phyloP scores from a whole-genome alignment of 495 filamentous ascomycete genomes.

The Tuber umbilicatum region DNA sequence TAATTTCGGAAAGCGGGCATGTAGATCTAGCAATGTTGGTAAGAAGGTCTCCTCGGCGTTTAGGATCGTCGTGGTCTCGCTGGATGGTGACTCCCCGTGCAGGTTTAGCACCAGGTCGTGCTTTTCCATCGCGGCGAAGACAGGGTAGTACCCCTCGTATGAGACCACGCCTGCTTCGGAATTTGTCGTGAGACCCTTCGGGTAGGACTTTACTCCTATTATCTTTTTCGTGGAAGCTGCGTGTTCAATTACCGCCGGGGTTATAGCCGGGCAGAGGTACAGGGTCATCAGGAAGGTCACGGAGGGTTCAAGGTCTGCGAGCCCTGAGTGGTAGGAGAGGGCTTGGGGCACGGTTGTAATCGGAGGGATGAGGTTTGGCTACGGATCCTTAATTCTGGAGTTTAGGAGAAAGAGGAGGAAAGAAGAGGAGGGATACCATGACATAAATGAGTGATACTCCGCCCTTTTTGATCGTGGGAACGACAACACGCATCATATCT shows the following conservation, averaged over 20 bases:
- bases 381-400: slow-evolving; percentile 12
- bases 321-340: slow-evolving; percentile 62
- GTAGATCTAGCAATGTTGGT: slow-evolving; percentile 64
- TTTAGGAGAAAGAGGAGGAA: slow-evolving; percentile 9
- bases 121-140: slow-evolving; percentile 72
- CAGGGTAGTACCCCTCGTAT: slow-evolving; percentile 63
- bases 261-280: slow-evolving; percentile 71
- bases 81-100: slow-evolving; percentile 53
- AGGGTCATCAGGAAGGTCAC: slow-evolving; percentile 85
- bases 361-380: slow-evolving; percentile 55
- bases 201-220: slow-evolving; percentile 61
- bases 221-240: slow-evolving; percentile 60
- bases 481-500: slow-evolving; percentile 73
- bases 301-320: slow-evolving; percentile 61
- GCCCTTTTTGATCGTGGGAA: slow-evolving; percentile 64
- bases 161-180: slow-evolving; percentile 72
- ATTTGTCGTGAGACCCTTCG: slow-evolving; percentile 73
- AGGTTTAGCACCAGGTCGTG: slow-evolving; percentile 58
- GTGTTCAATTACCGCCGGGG: slow-evolving; percentile 67
- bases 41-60: slow-evolving; percentile 78
- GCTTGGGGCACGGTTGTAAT: slow-evolving; percentile 68
- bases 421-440: slow-evolving; percentile 50
- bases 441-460: slow-evolving; percentile 76
- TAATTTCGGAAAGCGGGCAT: slow-evolving; percentile 68
- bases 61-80: slow-evolving; percentile 53